A percentile compares a stretch with the other conserved stretches of the same genome.
Evolutionary conservation across 2,329 filamentous ascomycete genomes (phyloP).

Genomic region (Tolypocladium guangdongense): DNA sequence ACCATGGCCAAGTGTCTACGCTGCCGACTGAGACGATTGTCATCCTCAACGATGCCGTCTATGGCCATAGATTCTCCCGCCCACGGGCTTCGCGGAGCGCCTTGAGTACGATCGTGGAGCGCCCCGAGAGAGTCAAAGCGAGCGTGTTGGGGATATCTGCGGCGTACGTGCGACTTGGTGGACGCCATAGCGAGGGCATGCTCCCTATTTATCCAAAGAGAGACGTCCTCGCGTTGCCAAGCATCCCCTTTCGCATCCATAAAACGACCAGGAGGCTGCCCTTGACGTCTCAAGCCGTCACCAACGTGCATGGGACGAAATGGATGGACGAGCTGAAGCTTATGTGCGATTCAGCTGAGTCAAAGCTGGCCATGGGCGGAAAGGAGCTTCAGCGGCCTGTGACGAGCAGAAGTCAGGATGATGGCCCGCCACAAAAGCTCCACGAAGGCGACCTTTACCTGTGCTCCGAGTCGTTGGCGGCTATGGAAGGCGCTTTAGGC

Average conservation of each 20-base stretch:
- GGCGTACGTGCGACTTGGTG: constrained; percentile 85
- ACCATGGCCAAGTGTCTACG: constrained; percentile 36
- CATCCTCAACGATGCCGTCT: constrained; percentile 85
- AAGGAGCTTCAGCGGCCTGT: constrained; percentile 68
- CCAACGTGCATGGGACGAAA: constrained; percentile 77
- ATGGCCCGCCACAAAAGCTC: constrained; percentile 43
- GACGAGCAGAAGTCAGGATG: constrained; percentile 40
- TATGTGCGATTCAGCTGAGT: constrained; percentile 74
- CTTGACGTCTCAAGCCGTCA: constrained; percentile 66
- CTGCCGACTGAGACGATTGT: constrained; percentile 57
- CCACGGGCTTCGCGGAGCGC: constrained; percentile 63
- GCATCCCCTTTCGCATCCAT: constrained; percentile 70
- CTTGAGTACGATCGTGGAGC: constrained; percentile 77
- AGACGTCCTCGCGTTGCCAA: constrained; percentile 41
- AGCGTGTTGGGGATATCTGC: constrained; percentile 70
- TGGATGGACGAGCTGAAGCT: constrained; percentile 89
- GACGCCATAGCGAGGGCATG: constrained; percentile 60
- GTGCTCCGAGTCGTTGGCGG: constrained; percentile 72
- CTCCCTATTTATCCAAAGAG: constrained; percentile 56
- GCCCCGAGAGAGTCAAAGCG: constrained; percentile 83
- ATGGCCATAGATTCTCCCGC: constrained; percentile 83
- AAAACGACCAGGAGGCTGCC: constrained; percentile 66
- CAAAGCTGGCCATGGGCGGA: constrained; percentile 62
- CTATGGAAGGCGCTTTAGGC: constrained; percentile 83
- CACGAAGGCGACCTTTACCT: constrained; percentile 90